Base-by-base conservation (phyloP, 352 stramenopile genomes). In the Sclerospora graminicola region DNA sequence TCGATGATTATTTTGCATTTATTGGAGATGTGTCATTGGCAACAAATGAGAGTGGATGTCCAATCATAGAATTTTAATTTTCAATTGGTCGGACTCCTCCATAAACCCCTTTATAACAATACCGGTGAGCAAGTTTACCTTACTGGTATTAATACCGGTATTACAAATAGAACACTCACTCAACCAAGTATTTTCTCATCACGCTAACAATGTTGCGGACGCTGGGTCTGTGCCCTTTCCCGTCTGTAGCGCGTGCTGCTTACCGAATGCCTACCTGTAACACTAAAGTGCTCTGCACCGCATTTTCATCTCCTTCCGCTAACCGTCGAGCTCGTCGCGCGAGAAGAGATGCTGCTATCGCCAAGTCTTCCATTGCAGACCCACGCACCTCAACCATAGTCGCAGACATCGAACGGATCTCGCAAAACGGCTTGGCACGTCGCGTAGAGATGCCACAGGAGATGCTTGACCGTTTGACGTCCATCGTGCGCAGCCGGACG, bases 401-500 rank as follows among this genome's bases (percentile, higher is more conserved):
- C 18, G 62, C 63, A 2, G 66, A 63, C 42, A 83, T 89, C 19
- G 57, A 77, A n/a, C 54, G 69, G 5, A 51, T 85, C 27, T 78
- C 72, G 24, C 62, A 66, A 31, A 87, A 72, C n/a, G 72, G 66
- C 11, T 56, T 89, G 35, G 63, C 67, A 38, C 60, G 78, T 48
- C 74, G 74, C 45, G 63, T 86, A 30, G 67, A 87, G 41, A 89
- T 92, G 76, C 77, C 80, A 2, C 60, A 50, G 27, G 61, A 76
- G 20, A 47, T 92, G 51, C 53, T 89, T 31, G 28, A 59, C 0
- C 80, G 80, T 1, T 35, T 92, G 20, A 72, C 64, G n/a, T 54
- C 58, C 2, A 52, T 89, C 8, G 51, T 89, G 21, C 74, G 82
- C 27, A 42, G 60, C 8, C 77, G 80, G 40, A 89, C 80, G 53